Percentiles rank a stretch among this genome's conserved stretches.
phyloP scores from a whole-genome alignment of 2,329 filamentous ascomycete genomes.

The Aspergillus sp. region DNA sequence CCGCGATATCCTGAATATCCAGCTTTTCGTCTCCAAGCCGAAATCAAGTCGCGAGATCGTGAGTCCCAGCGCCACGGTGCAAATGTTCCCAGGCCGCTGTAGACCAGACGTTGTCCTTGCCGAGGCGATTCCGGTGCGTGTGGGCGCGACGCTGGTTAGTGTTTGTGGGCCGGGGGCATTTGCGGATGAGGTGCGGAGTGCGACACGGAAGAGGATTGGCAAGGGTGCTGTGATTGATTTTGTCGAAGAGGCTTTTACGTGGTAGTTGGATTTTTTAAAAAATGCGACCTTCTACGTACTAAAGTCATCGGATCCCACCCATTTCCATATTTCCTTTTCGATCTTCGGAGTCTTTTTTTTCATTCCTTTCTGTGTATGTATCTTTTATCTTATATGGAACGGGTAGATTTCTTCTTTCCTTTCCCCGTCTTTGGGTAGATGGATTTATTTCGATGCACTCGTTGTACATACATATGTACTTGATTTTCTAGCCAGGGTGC shows the following conservation, averaged over 20 bases:
- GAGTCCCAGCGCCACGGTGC: conserved; percentile 57
- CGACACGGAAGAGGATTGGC: conserved; percentile 52
- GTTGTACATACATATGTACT: background rate
- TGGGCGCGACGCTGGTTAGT: conserved; percentile 61
- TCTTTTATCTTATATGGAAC: background rate
- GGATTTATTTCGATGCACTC: too few species aligned
- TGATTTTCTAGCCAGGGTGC: too few species aligned
- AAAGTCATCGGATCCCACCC: background rate
- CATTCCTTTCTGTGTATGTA: background rate
- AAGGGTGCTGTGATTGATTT: conserved; percentile 59
- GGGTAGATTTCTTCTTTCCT: background rate
- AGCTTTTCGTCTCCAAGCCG: conserved; percentile 64
- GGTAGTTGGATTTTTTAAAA: conserved; percentile 36
- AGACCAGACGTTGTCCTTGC: conserved; percentile 57
- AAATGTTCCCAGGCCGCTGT: conserved; percentile 62
- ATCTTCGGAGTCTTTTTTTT: background rate
- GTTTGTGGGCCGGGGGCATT: conserved; percentile 65
- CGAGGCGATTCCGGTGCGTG: conserved; percentile 54
- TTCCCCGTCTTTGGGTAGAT: background rate
- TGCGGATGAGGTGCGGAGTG: conserved; percentile 60
- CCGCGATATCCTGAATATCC: conserved; percentile 59
- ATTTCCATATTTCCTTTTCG: background rate
- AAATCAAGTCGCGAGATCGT: conserved; percentile 55
- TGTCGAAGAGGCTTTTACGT: conserved; percentile 66
- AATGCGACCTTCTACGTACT: too few species aligned